Conservation (phyloP, 2,329 filamentous ascomycete species). For the Rhynchosporium secalis region DNA sequence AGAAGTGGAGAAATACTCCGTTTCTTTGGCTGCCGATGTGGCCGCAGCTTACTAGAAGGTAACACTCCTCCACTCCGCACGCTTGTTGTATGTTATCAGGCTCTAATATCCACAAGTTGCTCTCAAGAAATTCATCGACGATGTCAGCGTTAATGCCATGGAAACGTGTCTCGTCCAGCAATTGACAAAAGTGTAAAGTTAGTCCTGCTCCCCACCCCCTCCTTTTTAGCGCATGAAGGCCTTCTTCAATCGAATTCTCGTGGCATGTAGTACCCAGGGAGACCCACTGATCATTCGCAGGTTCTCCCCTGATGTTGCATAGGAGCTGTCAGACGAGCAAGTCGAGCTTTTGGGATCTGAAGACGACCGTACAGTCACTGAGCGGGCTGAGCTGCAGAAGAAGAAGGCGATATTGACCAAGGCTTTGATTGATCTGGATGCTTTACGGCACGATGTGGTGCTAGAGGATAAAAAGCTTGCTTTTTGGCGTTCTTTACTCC, state of each 20-base stretch:
- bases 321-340: slow-evolving; percentile 17
- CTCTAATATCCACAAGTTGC: slow-evolving; percentile 9
- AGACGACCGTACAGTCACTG: slow-evolving; percentile 2
- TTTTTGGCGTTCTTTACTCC: background rate
- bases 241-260: background rate
- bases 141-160: slow-evolving; percentile 19
- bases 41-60: slow-evolving; percentile 20
- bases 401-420: slow-evolving; percentile 7
- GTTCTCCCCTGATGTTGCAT: slow-evolving; percentile 17
- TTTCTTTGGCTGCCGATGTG: slow-evolving; percentile 18
- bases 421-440: slow-evolving; percentile 12
- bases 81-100: background rate
- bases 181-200: slow-evolving; percentile 15
- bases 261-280: background rate
- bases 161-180: slow-evolving; percentile 19
- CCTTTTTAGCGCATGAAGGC: background rate
- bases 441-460: slow-evolving; percentile 8
- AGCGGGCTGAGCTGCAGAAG: slow-evolving; percentile 12
- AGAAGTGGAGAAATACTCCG: slow-evolving; percentile 15
- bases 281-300: background rate
- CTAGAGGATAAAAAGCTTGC: background rate
- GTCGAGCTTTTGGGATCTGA: slow-evolving; percentile 12
- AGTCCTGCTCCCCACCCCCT: background rate
- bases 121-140: slow-evolving; percentile 21
- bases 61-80: background rate